These are phyloP conservation scores for Aspergillus ochraceus DNA, from an alignment of 2,329 filamentous ascomycete species.

Conservation along the genomic window DNA sequence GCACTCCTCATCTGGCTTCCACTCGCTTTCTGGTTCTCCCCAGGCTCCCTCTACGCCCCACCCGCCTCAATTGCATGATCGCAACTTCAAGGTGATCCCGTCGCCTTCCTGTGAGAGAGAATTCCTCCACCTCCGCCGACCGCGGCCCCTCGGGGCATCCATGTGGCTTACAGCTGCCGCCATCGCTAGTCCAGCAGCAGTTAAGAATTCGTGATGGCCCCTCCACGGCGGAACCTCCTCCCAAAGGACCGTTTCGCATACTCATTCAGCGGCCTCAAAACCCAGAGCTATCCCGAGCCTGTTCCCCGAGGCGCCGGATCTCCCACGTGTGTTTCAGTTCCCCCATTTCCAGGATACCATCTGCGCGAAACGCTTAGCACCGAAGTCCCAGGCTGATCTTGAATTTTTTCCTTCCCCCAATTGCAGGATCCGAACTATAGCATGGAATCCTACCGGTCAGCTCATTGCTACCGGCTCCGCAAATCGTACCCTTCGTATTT, in stretches of 20 bases:
- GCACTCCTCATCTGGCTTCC: background rate
- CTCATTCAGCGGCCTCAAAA: conserved; percentile 68
- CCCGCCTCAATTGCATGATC: background rate
- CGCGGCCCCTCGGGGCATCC: conserved; percentile 24
- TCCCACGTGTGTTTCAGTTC: conserved; percentile 54
- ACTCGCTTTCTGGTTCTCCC: background rate
- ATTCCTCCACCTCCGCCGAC: conserved; percentile 5
- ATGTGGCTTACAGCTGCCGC: conserved; percentile 14
- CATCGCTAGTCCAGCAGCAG: conserved; percentile 17
- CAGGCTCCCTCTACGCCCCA: background rate
- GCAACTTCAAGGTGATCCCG: background rate
- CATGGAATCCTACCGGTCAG: conserved; percentile 84
- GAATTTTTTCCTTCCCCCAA: conserved; percentile 1
- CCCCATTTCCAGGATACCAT: background rate
- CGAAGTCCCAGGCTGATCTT: conserved; percentile 9
- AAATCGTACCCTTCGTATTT: conserved; percentile 85
- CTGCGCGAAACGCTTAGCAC: background rate
- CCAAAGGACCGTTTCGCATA: conserved; percentile 68
- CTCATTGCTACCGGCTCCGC: conserved; percentile 85
- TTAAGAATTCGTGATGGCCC: conserved; percentile 35
- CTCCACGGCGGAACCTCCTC: conserved; percentile 42
- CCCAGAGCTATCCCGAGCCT: conserved; percentile 69
- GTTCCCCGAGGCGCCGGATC: conserved; percentile 55
- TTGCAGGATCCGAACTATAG: conserved; percentile 70
- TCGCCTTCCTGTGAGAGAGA: background rate